Evolutionary conservation across 148 eudicot genomes (phyloP).

Genomic region (Camellia granthamiana): DNA sequence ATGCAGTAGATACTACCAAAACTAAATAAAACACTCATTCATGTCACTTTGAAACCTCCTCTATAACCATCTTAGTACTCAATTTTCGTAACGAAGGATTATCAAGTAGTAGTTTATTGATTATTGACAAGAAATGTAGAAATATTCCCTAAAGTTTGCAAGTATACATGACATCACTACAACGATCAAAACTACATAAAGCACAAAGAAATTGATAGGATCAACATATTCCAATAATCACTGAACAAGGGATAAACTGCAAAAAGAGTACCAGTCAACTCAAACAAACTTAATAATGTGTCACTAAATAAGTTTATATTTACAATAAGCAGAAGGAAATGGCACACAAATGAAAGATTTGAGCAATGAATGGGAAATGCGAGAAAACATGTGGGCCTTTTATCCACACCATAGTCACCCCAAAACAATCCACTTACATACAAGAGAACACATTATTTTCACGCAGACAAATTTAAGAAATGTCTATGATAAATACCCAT

Average conservation of each 20-base stretch:
- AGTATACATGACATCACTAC: background rate
- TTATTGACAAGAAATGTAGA: background rate
- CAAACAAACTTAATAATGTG: background rate
- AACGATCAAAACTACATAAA: background rate
- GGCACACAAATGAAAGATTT: background rate
- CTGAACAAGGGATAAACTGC: background rate
- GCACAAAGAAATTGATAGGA: background rate
- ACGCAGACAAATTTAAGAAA: constrained; percentile 23
- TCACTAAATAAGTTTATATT: too few relatives aligned
- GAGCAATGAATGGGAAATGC: background rate
- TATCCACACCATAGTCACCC: constrained; percentile 22
- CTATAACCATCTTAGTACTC: too few relatives aligned
- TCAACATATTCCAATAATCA: background rate
- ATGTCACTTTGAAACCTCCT: too few relatives aligned
- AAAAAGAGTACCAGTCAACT: background rate
- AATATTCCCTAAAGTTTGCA: too few relatives aligned
- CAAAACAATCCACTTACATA: constrained; percentile 18
- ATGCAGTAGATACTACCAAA: too few relatives aligned
- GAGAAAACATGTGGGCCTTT: constrained; percentile 19
- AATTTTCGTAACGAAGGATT: too few relatives aligned
- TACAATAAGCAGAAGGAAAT: too few relatives aligned
- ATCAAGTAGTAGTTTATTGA: background rate
- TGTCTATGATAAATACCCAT: constrained; percentile 12
- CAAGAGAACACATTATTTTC: constrained; percentile 33
- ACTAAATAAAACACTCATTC: too few relatives aligned